Conservation (phyloP, 2,329 filamentous ascomycete species). For the Claviceps fusiformis region DNA sequence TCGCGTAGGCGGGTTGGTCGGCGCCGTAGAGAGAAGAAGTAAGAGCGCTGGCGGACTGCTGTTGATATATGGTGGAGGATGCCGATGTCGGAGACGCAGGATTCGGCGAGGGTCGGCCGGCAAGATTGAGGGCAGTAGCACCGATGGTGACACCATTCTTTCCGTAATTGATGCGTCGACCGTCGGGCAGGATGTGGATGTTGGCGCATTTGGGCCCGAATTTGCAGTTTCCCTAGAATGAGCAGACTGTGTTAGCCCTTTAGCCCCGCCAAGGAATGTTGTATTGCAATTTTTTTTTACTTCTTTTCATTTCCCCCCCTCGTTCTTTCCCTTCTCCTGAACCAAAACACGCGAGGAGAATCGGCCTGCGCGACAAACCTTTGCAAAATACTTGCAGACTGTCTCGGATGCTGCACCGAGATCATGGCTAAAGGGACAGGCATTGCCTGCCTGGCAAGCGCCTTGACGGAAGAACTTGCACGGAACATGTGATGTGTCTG, state of each 20-base stretch:
- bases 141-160: slow-evolving; percentile 55
- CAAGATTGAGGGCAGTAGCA: slow-evolving; percentile 44
- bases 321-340: too few species aligned
- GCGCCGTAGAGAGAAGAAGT: slow-evolving; percentile 40
- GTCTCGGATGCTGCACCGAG: slow-evolving; percentile 73
- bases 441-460: slow-evolving; percentile 87
- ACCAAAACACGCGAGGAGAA: neutral
- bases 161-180: slow-evolving; percentile 74
- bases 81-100: slow-evolving; percentile 28
- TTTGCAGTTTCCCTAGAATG: slow-evolving; percentile 81
- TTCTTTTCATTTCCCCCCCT: too few species aligned
- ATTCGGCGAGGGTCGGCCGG: slow-evolving; percentile 45
- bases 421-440: slow-evolving; percentile 93
- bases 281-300: too few species aligned
- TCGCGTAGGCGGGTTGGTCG: slow-evolving; percentile 25
- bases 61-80: slow-evolving; percentile 24
- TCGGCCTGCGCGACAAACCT: slow-evolving; percentile 43
- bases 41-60: slow-evolving; percentile 54
- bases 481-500: slow-evolving; percentile 91
- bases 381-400: slow-evolving; percentile 97
- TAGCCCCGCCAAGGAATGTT: too few species aligned
- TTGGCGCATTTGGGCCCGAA: slow-evolving; percentile 97
- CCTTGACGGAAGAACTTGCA: slow-evolving; percentile 99
- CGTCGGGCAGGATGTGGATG: slow-evolving; percentile 88
- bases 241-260: slow-evolving; percentile 1